Evolutionary conservation across 805 yeast genomes (phyloP), one percentile per base, ranked within the genome.

Genomic region (Kodamaea sagamina): DNA sequence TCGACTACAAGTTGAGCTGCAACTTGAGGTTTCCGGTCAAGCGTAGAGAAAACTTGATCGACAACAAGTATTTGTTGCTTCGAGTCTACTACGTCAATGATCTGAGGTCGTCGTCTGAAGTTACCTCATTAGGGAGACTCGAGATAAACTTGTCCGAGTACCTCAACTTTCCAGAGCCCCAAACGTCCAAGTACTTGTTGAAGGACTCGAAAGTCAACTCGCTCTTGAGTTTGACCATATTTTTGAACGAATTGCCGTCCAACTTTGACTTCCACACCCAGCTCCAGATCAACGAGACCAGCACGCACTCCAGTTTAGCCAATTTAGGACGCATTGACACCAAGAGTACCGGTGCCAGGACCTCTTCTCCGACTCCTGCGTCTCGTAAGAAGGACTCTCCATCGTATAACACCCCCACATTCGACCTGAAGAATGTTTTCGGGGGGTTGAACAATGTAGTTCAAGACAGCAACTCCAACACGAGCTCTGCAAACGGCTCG

Each of bases 161-260:
- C 59, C 75, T 84, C 27, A 71, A 74, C 50, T 79, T 76, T 42
- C 68, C 72, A 24, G 72, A 74, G 41, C 72, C 78, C 3, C 62
- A 74, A 3, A 70, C 82, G 2, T 73, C 84, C 48, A 71, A 86
- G 48, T 89, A 85, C 53, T 65, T 92, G 34, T 68, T 92, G 27
- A 83, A 83, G 53, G 77, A 87, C 19, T 84, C 95, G 1, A 87
- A 88, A 51, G 80, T 92, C 13, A 92, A 92, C 60, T 83, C 95
- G 2, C 84, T 88, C n/a, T 62, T 85, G 29, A 82, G 76, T 47
- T 47, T 88, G 32, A 73, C 82, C 1, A 66, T 86, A n/a, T 68
- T 70, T 4, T 61, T 86, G 51, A 71, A 68, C 32, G 74, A 70
- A 45, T 58, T 69, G 15, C 67, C 75, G 3, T 44, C 63, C 3